These are phyloP conservation scores for Phragmites australis DNA, from an alignment of 176 grass and related monocot genomes.

Conservation along the genomic window DNA sequence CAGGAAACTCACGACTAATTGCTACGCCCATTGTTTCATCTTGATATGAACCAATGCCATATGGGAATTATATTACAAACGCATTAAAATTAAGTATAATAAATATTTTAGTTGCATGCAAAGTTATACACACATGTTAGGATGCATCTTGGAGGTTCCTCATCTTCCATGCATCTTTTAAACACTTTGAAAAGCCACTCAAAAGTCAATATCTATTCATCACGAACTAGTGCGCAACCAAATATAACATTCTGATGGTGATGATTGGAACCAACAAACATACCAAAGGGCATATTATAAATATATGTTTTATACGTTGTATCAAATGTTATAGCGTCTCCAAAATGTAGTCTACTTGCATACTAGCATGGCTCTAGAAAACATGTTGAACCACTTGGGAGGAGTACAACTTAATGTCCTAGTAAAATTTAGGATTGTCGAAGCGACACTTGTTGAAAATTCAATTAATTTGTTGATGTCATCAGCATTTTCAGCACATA, in stretches of 20 bases:
- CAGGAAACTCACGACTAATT: too few species aligned
- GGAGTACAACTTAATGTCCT: too few species aligned
- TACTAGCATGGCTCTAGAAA: background rate
- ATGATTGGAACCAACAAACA: background rate
- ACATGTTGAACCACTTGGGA: background rate
- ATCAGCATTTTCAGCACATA: too few species aligned
- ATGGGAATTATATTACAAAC: too few species aligned
- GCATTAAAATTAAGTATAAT: too few species aligned
- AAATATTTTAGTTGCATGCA: too few species aligned
- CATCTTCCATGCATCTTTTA: background rate
- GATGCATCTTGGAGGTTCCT: background rate
- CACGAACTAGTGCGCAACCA: background rate
- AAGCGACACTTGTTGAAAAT: too few species aligned
- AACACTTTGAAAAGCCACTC: background rate
- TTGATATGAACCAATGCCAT: too few species aligned
- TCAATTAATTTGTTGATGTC: too few species aligned
- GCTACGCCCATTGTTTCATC: too few species aligned
- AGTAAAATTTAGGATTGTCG: too few species aligned
- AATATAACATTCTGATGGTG: background rate
- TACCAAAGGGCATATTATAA: background rate
- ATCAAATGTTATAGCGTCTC: background rate
- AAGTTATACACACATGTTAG: background rate
- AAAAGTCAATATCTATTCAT: background rate
- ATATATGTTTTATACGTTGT: background rate
- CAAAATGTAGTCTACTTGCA: background rate